Conservation (phyloP, 2,329 filamentous ascomycete species). For the Thielaviopsis ethacetica region DNA sequence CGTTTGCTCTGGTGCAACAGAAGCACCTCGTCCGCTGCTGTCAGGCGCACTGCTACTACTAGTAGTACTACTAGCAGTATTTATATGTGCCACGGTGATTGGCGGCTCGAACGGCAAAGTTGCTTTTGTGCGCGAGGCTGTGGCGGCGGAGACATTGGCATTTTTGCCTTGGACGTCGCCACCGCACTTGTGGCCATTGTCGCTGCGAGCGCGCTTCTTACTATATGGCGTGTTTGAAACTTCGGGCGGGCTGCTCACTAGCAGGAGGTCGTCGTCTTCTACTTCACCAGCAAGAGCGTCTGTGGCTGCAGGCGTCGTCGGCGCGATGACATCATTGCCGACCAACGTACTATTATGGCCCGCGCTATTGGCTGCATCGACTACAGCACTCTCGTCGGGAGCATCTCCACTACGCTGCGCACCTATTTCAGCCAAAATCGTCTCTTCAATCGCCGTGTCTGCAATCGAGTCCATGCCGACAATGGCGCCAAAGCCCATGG, state of each 20-base stretch:
- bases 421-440: background rate
- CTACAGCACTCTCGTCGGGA: background rate
- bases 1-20: background rate
- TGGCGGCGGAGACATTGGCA: background rate
- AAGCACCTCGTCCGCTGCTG: background rate
- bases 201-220: background rate
- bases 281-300: background rate
- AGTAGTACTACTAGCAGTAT: background rate
- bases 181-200: background rate
- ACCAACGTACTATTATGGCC: background rate
- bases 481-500: background rate
- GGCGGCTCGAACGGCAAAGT: background rate
- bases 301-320: background rate
- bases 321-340: background rate
- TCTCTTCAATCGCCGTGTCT: constrained; percentile 7
- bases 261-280: background rate
- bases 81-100: background rate
- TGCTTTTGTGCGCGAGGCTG: background rate
- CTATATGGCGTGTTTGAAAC: background rate
- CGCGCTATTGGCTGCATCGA: background rate
- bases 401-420: background rate
- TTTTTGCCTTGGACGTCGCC: too few relatives aligned
- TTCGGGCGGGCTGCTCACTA: background rate
- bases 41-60: background rate
- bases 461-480: background rate